Conservation (phyloP, 805 yeast species). For the Starmerella floricola region DNA sequence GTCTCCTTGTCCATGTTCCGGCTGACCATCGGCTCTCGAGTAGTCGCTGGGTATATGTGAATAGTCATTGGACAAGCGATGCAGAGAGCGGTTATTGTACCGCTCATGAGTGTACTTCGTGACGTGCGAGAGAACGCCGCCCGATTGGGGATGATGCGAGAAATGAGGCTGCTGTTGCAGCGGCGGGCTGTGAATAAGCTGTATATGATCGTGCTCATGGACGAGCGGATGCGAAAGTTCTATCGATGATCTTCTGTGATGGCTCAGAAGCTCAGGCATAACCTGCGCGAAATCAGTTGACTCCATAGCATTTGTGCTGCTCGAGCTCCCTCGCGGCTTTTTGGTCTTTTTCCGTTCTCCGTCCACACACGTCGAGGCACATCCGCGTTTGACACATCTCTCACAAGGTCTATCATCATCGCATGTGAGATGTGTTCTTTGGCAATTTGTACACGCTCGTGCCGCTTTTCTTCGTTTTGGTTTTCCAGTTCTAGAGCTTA, state of each 20-base stretch:
- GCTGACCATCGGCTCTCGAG: too few species aligned
- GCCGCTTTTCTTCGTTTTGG: constrained; percentile 53
- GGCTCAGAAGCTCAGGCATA: not conserved
- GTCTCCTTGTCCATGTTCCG: not conserved
- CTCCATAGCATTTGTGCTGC: not conserved
- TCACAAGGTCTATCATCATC: constrained; percentile 74
- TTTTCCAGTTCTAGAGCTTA: constrained; percentile 28
- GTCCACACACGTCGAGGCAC: constrained; percentile 63
- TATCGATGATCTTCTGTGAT: too few species aligned
- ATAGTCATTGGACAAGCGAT: too few species aligned
- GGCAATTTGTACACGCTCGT: constrained; percentile 85
- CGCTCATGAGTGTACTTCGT: too few species aligned
- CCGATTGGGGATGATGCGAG: not conserved
- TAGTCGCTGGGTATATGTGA: too few species aligned
- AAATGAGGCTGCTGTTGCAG: not conserved
- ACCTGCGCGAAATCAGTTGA: not conserved
- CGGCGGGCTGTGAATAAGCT: not conserved
- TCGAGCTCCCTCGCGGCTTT: not conserved
- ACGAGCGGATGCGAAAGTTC: too few species aligned
- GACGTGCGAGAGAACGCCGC: too few species aligned
- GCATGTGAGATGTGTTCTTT: constrained; percentile 84
- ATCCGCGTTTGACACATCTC: constrained; percentile 60
- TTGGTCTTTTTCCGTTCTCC: constrained; percentile 66
- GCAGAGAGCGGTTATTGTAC: too few species aligned
- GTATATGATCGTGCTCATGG: too few species aligned